Base-by-base conservation (phyloP, 225 moss, liverwort and hornwort genomes). In the Physcomitrium patens region DNA sequence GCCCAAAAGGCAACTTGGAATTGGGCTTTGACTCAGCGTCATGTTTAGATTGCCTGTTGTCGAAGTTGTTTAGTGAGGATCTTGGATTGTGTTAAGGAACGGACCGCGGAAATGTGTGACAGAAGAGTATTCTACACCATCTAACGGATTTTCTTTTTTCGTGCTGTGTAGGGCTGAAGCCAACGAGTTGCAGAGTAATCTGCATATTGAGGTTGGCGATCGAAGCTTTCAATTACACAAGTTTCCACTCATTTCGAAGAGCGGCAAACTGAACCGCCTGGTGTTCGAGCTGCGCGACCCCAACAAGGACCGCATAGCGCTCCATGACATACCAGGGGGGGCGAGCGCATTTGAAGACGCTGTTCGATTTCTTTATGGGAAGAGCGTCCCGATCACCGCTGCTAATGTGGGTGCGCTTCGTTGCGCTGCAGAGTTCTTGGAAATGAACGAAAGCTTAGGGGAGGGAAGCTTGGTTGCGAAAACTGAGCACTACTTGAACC, bases 171-270 rank as follows among this genome's bases (percentile, higher is more conserved):
- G 81, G 81, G 72, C 50, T 45, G 81, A 61, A 28, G 77, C 72
- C 6, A 81, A 77, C 23, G 81, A 77, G 31, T 67, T 81, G 65
- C 72, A 77, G 70, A 67, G 67, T 19, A 62, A 77, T 41, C 76
- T 81, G 6, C 72, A 72, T 23, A 27, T 81, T 53, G 72, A 72
- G 56, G 60, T 81, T 37, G 81, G 72, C 11, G 76, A 81, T 68
- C 55, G 67, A 17, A 77, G 22, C 67, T 77, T 76, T 31, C 72
- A 63, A 67, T 72, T 81, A 14, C 77, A 81, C 71, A 72, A 77
- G 81, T 81, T 81, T 63, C 77, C 81, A 15, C 37, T 81, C 44
- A 67, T 81, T 12, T 77, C 81, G n/a, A 81, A 58, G 2, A 81
- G 81, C 63, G 81, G 68, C 63, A 77, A 67, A 49, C 68, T 81